A percentile compares a stretch with the other conserved stretches of the same genome.
phyloP scores from a whole-genome alignment of 257 asterid genomes.

The Euphrasia confusa region DNA sequence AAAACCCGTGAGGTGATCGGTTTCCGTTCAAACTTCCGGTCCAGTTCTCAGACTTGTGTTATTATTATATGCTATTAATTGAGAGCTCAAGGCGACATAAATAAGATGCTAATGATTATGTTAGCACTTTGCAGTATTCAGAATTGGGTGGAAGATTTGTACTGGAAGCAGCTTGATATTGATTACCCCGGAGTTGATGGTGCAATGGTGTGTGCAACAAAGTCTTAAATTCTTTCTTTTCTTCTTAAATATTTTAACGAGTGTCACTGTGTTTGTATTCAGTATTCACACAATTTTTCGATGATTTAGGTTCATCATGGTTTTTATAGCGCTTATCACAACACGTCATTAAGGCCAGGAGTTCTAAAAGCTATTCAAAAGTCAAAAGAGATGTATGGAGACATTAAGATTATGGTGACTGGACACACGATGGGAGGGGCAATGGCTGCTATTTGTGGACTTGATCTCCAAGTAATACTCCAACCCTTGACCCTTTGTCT shows the following conservation, averaged over 20 bases:
- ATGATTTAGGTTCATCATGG: slow-evolving; percentile 92
- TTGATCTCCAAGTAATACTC: slow-evolving; percentile 69
- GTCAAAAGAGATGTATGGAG: slow-evolving; percentile 59
- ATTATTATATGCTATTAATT: too few species aligned
- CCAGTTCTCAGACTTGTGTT: too few species aligned
- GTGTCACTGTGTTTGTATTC: too few species aligned
- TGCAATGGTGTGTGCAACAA: slow-evolving; percentile 65
- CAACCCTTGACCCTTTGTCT: slow-evolving; percentile 17
- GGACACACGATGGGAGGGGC: slow-evolving; percentile 99
- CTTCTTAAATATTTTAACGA: not conserved
- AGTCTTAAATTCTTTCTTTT: slow-evolving; percentile 12
- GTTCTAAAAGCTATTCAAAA: slow-evolving; percentile 53
- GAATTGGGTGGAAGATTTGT: slow-evolving; percentile 95
- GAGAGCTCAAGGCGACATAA: too few species aligned
- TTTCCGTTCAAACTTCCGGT: too few species aligned
- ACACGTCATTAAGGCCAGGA: slow-evolving; percentile 76
- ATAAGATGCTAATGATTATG: slow-evolving; percentile 7
- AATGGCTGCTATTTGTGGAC: slow-evolving; percentile 88
- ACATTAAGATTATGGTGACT: slow-evolving; percentile 58
- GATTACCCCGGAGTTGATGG: slow-evolving; percentile 85
- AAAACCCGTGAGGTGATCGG: too few species aligned
- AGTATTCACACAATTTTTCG: slow-evolving; percentile 13
- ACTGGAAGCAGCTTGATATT: slow-evolving; percentile 93
- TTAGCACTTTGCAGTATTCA: slow-evolving; percentile 76
- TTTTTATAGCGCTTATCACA: slow-evolving; percentile 83